These are phyloP conservation scores for Coemansia sp. DNA, from an alignment of 192 early-diverging fungal genomes.

Conservation along the genomic window DNA sequence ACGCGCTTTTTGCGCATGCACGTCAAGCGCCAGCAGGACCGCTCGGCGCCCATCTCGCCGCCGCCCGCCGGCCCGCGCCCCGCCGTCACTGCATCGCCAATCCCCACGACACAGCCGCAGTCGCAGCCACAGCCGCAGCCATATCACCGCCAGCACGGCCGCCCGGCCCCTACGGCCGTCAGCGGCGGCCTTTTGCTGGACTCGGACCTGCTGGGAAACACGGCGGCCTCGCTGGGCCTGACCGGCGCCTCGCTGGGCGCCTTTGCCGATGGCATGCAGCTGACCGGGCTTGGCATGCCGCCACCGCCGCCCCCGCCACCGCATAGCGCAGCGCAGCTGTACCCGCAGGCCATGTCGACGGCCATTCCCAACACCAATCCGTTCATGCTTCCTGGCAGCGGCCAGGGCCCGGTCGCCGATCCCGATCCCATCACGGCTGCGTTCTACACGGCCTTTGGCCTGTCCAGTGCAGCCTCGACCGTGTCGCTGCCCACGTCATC, in stretches of 20 bases:
- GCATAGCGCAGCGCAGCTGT: not conserved
- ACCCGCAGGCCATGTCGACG: slow-evolving; percentile 5
- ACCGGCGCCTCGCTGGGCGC: slow-evolving; percentile 16
- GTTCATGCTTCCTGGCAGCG: slow-evolving; percentile 47
- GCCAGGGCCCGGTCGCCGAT: slow-evolving; percentile 28
- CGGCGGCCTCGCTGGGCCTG: slow-evolving; percentile 16
- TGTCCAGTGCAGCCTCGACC: slow-evolving; percentile 3
- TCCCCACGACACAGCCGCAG: not conserved
- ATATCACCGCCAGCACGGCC: not conserved
- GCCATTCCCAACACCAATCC: slow-evolving; percentile 41
- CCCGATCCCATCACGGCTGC: slow-evolving; percentile 38
- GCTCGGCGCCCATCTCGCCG: not conserved
- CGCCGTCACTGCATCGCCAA: slow-evolving; percentile 6
- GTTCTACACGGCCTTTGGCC: slow-evolving; percentile 45
- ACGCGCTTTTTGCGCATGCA: slow-evolving; percentile 48
- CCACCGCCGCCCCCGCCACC: not conserved
- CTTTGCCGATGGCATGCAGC: slow-evolving; percentile 6
- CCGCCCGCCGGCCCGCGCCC: not conserved
- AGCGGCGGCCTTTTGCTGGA: slow-evolving; percentile 30
- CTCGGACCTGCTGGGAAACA: slow-evolving; percentile 16
- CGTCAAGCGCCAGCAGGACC: slow-evolving; percentile 36
- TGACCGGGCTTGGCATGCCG: slow-evolving; percentile 2
- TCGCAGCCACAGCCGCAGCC: not conserved
- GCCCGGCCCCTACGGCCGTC: slow-evolving; percentile 22
- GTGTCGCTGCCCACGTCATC: slow-evolving; percentile 3